Percentiles rank a stretch among this genome's conserved stretches.
Conservation (phyloP, 1,284 basidiomycete genomes). For the Rhodotorula sp. region DNA sequence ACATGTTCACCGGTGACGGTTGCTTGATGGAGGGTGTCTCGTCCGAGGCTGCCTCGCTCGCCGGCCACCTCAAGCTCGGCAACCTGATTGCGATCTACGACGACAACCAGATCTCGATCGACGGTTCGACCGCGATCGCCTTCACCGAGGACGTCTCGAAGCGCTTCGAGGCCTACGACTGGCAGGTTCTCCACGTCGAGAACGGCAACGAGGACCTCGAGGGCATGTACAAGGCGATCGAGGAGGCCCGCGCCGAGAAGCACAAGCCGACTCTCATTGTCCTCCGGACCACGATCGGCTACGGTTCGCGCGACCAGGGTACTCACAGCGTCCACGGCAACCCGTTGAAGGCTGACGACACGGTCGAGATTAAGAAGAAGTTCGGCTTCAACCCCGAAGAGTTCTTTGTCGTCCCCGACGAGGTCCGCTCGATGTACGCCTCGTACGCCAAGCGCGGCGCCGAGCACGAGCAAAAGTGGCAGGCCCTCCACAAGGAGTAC, state of each 20-base stretch:
- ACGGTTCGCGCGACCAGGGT: conserved; percentile 85
- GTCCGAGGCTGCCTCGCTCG: conserved; percentile 83
- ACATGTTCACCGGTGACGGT: conserved; percentile 81
- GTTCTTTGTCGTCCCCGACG: conserved; percentile 74
- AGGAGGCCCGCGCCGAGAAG: conserved; percentile 69
- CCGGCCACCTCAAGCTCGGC: conserved; percentile 84
- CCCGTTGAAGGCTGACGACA: conserved; percentile 92
- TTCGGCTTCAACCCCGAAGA: conserved; percentile 78
- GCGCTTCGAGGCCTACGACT: conserved; percentile 86
- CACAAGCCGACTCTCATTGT: conserved; percentile 79
- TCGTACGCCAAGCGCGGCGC: conserved; percentile 69
- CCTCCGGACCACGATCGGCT: conserved; percentile 82
- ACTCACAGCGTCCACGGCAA: conserved; percentile 87
- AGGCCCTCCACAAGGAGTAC: conserved; percentile 68
- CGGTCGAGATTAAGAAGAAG: conserved; percentile 76
- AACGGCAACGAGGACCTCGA: conserved; percentile 64
- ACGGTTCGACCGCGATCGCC: conserved; percentile 84
- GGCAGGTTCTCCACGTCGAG: conserved; percentile 71
- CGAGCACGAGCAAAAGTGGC: conserved; percentile 73
- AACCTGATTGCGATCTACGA: conserved; percentile 91
- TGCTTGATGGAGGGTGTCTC: conserved; percentile 96
- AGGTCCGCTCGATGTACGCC: conserved; percentile 68
- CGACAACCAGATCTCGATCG: conserved; percentile 91
- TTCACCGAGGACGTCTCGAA: conserved; percentile 92
- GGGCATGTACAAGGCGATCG: conserved; percentile 75